Base-by-base conservation (phyloP, 139 green algal species). In the Volvox reticuliferus region DNA sequence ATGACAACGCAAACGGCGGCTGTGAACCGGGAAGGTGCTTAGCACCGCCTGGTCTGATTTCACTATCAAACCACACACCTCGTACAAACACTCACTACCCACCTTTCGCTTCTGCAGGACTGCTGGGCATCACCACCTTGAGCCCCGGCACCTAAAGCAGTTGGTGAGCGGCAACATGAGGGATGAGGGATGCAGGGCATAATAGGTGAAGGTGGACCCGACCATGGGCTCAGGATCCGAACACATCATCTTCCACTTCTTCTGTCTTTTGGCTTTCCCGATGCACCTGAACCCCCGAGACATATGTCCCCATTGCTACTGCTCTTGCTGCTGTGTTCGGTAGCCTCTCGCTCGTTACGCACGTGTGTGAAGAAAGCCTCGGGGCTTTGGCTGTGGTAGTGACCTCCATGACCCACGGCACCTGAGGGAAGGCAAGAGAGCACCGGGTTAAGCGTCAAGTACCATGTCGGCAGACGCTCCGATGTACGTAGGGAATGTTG, bases 311-410 rank as follows among this genome's bases (percentile, higher is more conserved):
- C 44, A 20, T 35, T 67, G 44, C 44, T 55, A 55, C 44, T 55
- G 44, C 44, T 55, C 44, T 9, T 9, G 44, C 44, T 55, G 44
- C 44, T 55, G 44, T 9, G n/a, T n/a, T n/a, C 9, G 44, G 44
- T 55, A 55, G n/a, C n/a, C n/a, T n/a, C n/a, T n/a, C n/a, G n/a
- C 44, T 9, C 44, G 44, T 55, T 55, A 96, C 97, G 96, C 26
- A 98, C 94, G 85, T 99, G 98, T 12, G 95, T 98, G 93, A 99
- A 99, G 91, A 99, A 99, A 12, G 96, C 93, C 93, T 99, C 98
- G 13, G 98, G 97, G n/a, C 95, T 97, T 92, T 99, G 97, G 22
- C 95, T 98, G 94, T 99, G 98, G 95, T 99, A 99, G 95, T 99
- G 97, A 5, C 97, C 98, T 1, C 98, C 98, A 90, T 99, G 98